phyloP scores from a whole-genome alignment of 176 grass and related monocot genomes.

The Rhynchospora tenuis region DNA sequence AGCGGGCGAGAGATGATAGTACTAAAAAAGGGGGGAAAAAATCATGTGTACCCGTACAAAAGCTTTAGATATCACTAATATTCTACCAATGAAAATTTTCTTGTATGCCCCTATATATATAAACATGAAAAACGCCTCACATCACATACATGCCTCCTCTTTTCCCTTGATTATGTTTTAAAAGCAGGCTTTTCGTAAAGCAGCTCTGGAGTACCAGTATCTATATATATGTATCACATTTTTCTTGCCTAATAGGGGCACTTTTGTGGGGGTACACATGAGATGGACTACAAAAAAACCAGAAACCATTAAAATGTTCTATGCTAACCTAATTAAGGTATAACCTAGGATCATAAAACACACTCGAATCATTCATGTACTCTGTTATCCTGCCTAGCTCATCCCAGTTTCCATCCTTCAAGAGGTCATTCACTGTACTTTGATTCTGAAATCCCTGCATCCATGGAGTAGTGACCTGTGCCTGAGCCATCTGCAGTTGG shows the following conservation, averaged over 20 bases:
- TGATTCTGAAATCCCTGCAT: slow-evolving; percentile 31
- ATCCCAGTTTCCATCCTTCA: slow-evolving; percentile 52
- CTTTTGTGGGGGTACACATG: slow-evolving; percentile 5
- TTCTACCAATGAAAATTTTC: not conserved
- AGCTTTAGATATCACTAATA: not conserved
- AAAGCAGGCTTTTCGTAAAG: not conserved
- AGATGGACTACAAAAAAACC: not conserved
- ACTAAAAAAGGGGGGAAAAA: not conserved
- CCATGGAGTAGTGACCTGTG: slow-evolving; percentile 14
- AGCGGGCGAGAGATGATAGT: slow-evolving; percentile 5
- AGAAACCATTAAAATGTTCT: not conserved
- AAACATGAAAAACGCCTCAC: not conserved
- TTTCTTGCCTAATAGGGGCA: not conserved
- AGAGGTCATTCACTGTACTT: slow-evolving; percentile 22
- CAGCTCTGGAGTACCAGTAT: not conserved
- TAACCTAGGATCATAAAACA: slow-evolving; percentile 34
- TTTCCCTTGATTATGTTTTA: not conserved
- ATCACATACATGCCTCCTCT: not conserved
- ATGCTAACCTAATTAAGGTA: slow-evolving; percentile 4
- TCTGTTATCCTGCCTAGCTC: slow-evolving; percentile 67
- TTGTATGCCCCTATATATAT: not conserved
- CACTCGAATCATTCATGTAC: slow-evolving; percentile 20
- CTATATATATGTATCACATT: not conserved
- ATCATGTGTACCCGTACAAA: slow-evolving; percentile 15
- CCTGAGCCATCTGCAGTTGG: not conserved